Percentiles rank a stretch among this genome's conserved stretches.
These are phyloP conservation scores for Geotrichum siamense DNA, from an alignment of 1,139 yeast genomes.

Conservation along the genomic window DNA sequence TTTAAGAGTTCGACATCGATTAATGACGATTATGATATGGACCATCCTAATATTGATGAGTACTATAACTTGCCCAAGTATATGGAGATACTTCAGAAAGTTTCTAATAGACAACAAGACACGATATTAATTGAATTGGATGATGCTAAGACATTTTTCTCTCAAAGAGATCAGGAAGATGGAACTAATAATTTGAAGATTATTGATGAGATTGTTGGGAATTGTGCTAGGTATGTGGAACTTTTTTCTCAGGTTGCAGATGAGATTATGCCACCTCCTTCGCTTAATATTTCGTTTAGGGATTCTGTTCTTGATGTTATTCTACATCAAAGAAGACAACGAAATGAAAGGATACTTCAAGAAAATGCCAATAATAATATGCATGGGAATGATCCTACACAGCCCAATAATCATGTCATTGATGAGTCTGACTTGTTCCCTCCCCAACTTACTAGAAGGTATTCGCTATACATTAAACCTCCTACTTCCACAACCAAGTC, in stretches of 20 bases:
- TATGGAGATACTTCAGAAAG: conserved; percentile 61
- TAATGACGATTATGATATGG: conserved; percentile 19
- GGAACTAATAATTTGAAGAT: conserved; percentile 34
- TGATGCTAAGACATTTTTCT: conserved; percentile 60
- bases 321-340: conserved; percentile 75
- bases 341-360: conserved; percentile 66
- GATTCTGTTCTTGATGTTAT: conserved; percentile 94
- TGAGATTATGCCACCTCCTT: conserved; percentile 74
- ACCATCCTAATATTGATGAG: conserved; percentile 18
- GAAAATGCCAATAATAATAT: conserved; percentile 52
- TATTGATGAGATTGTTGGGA: conserved; percentile 55
- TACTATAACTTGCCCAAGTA: conserved; percentile 49
- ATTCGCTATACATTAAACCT: conserved; percentile 81
- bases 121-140: conserved; percentile 72
- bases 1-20: conserved; percentile 23
- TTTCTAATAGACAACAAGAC: conserved; percentile 74
- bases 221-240: conserved; percentile 74
- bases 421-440: conserved; percentile 53
- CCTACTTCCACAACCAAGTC: conserved; percentile 40
- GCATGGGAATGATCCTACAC: conserved; percentile 23
- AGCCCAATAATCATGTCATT: conserved; percentile 25
- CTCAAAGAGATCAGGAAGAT: conserved; percentile 36
- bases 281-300: conserved; percentile 65
- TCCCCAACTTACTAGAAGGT: conserved; percentile 77
- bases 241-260: conserved; percentile 70